Evolutionary conservation across 352 stramenopile species (phyloP).

Genomic region (Pilasporangium apinafurcum): DNA sequence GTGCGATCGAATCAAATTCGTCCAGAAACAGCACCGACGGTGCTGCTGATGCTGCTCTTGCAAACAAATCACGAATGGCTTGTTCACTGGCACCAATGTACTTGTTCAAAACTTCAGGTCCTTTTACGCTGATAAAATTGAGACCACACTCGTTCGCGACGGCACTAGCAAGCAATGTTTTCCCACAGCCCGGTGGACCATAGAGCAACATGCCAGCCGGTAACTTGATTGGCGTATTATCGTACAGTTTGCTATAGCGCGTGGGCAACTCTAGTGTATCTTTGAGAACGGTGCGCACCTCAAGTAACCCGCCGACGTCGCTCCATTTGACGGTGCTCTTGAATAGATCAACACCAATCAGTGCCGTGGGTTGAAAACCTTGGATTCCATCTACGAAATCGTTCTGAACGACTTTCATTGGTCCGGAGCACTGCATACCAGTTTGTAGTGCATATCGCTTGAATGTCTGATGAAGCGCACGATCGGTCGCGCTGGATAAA

Average conservation of each 20-base stretch:
- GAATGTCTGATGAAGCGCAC: constrained; percentile 59
- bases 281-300: constrained; percentile 81
- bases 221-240: constrained; percentile 76
- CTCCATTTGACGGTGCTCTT: constrained; percentile 85
- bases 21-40: constrained; percentile 82
- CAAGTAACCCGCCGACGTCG: constrained; percentile 78
- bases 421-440: neutral
- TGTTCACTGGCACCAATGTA: constrained; percentile 90
- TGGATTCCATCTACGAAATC: constrained; percentile 75
- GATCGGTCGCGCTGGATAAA: constrained; percentile 58
- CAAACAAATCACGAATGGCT: constrained; percentile 84
- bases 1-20: constrained; percentile 95
- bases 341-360: constrained; percentile 78
- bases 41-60: constrained; percentile 58
- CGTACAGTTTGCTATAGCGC: constrained; percentile 73
- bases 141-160: constrained; percentile 83
- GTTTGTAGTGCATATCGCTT: constrained; percentile 21
- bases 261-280: constrained; percentile 87
- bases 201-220: constrained; percentile 86
- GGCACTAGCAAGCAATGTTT: constrained; percentile 83
- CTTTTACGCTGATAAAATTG: constrained; percentile 90
- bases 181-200: constrained; percentile 88
- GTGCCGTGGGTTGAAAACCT: constrained; percentile 74
- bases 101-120: constrained; percentile 87
- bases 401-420: constrained; percentile 29